A percentile compares a stretch with the other conserved stretches of the same genome.
These are phyloP conservation scores for Paecilomyces dactylethromorphus DNA, from an alignment of 2,329 filamentous ascomycete genomes.

Conservation along the genomic window DNA sequence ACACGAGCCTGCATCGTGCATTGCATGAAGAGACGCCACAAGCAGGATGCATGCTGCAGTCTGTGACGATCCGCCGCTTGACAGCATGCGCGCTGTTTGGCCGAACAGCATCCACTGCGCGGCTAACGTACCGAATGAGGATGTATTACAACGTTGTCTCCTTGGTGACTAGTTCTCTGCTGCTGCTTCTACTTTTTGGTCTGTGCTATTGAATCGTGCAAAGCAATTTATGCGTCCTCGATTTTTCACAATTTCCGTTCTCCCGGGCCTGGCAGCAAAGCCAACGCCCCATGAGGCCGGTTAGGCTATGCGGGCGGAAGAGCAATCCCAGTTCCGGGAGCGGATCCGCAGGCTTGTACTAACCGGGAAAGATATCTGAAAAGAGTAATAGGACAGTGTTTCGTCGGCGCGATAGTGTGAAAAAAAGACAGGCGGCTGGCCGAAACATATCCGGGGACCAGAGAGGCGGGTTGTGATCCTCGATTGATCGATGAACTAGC, in stretches of 20 bases:
- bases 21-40: constrained; percentile 10
- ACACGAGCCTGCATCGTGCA: constrained; percentile 1
- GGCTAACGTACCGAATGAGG: background rate
- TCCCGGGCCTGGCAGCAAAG: background rate
- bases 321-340: background rate
- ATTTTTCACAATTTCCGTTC: background rate
- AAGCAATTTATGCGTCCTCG: background rate
- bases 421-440: background rate
- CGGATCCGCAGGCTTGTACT: background rate
- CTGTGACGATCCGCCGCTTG: constrained; percentile 5
- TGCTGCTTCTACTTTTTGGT: background rate
- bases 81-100: constrained; percentile 7
- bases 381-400: background rate
- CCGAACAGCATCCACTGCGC: constrained; percentile 11
- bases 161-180: background rate
- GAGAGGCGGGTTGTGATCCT: background rate
- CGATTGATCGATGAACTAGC: background rate
- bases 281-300: background rate
- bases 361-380: background rate
- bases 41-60: constrained; percentile 4
- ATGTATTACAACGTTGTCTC: background rate
- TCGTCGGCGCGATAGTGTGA: background rate
- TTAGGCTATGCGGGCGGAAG: background rate
- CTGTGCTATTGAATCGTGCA: background rate
- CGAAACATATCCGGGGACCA: background rate